Percentiles rank a stretch among this genome's conserved stretches.
Conservation (phyloP, 2,329 filamentous ascomycete genomes). For the Botrytis hyacinthi region DNA sequence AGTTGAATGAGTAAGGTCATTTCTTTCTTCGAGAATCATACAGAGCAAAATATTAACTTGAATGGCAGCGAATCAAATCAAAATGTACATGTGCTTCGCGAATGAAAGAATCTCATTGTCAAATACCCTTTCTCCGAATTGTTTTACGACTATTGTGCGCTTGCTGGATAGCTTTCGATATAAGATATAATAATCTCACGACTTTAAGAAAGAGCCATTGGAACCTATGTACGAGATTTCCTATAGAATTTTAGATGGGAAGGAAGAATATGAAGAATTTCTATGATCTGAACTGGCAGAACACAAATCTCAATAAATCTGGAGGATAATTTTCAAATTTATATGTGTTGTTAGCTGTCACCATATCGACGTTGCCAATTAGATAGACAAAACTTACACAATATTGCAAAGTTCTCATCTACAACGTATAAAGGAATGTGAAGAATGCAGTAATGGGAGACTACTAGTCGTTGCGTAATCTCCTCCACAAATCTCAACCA, state of each 20-base stretch:
- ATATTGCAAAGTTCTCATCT: neutral
- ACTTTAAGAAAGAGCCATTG: neutral
- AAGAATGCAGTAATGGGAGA: neutral
- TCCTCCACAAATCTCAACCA: rapidly evolving
- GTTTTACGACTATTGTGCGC: neutral
- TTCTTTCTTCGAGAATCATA: rapidly evolving
- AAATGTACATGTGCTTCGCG: neutral
- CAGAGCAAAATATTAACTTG: neutral
- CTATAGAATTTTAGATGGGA: rapidly evolving
- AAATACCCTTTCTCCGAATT: neutral
- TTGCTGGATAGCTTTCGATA: neutral
- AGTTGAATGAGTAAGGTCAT: neutral
- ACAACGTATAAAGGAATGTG: neutral
- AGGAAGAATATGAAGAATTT: neutral
- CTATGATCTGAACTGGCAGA: neutral
- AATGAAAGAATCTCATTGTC: neutral
- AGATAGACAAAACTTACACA: neutral
- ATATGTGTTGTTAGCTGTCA: neutral
- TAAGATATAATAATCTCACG: neutral
- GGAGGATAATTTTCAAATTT: neutral
- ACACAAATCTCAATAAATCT: neutral
- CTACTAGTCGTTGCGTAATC: neutral
- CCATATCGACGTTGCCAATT: neutral
- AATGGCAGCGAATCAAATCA: neutral
- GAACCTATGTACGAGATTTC: neutral